Base-by-base conservation (phyloP, 2,329 filamentous ascomycete species). In the Apiospora rasikravindrae region DNA sequence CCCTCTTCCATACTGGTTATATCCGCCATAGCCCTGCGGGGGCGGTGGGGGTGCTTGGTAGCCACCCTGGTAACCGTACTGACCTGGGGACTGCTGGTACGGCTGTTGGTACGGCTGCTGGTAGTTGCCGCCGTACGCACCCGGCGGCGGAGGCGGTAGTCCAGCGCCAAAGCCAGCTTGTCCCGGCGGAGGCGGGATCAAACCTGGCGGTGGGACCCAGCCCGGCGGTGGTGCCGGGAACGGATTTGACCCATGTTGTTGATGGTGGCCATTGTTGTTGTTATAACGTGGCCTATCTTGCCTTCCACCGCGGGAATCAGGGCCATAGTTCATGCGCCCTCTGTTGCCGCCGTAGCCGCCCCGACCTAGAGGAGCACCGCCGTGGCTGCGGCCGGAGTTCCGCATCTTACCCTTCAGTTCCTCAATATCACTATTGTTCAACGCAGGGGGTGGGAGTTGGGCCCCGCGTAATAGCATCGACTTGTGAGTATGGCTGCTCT, bases 381-480 rank as follows among this genome's bases (percentile, higher is more conserved):
- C 92, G 77, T 90, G 90, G 67, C 88, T 89, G 70, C 94, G 89
- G n/a, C 94, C 91, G 29, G 88, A 86, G 73, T 89, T 88, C 71
- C 88, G 85, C 45, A 92, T 86, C 79, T 92, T 91, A 70, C 88
- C 87, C 79, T 91, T 90, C 61, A 95, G 88, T 10, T 89, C 87
- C 75, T 95, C 92, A 70, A 96, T 90, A 78, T 98, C 95, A 72
- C 88, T 89, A 45, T 89, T 88, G 72, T 93, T 93, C 0, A 99
- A 88, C 13, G 90, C 92, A 1, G 94, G 90, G 1, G 88, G 84
- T 5, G 93, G 90, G 71, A 95, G 87, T 77, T 92, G 91, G 51
- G 95, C 91, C 16, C 96, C 96, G 2, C 94, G 92, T 47, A 99
- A 87, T 19, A 99, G 88, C 93, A 98, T 97, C 7, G 95, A 98